phyloP scores from a whole-genome alignment of 148 eudicot genomes.

The Dianthus caryophyllus region DNA sequence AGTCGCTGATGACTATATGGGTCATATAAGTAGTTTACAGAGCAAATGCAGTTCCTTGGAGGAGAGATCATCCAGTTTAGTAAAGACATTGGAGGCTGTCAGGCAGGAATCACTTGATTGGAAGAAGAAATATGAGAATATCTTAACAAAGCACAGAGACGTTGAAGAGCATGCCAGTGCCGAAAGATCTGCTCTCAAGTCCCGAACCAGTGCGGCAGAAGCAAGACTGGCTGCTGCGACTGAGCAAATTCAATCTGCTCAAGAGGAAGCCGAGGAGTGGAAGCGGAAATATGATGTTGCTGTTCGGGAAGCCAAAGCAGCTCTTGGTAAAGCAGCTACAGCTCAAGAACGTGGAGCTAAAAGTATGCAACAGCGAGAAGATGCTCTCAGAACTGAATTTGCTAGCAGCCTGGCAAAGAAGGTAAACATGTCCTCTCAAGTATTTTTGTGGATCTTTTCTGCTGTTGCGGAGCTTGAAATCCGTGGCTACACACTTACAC shows the following conservation, averaged over 20 bases:
- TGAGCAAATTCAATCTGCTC: conserved; percentile 83
- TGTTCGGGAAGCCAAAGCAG: conserved; percentile 79
- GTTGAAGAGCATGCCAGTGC: conserved; percentile 68
- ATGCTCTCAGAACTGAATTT: conserved; percentile 72
- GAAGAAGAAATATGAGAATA: conserved; percentile 75
- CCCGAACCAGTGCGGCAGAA: conserved; percentile 78
- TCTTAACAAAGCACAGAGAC: conserved; percentile 59
- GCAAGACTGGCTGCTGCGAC: conserved; percentile 91
- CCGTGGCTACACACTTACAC: background rate
- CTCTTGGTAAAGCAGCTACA: conserved; percentile 83
- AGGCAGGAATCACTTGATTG: conserved; percentile 69
- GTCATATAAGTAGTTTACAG: conserved; percentile 68
- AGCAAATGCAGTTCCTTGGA: conserved; percentile 79
- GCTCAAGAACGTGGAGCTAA: conserved; percentile 76
- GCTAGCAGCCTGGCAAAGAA: conserved; percentile 58
- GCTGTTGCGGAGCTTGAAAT: background rate
- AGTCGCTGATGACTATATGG: conserved; percentile 81
- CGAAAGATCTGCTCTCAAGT: conserved; percentile 65
- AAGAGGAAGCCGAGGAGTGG: conserved; percentile 95
- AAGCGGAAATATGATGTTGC: conserved; percentile 82
- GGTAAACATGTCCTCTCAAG: conserved; percentile 33
- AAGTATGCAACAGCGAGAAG: conserved; percentile 78
- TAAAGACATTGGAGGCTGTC: conserved; percentile 57
- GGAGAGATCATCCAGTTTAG: conserved; percentile 69
- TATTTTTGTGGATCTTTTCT: background rate